These are phyloP conservation scores for Aspergillus biplanus DNA, from an alignment of 495 filamentous ascomycete species.

Conservation along the genomic window DNA sequence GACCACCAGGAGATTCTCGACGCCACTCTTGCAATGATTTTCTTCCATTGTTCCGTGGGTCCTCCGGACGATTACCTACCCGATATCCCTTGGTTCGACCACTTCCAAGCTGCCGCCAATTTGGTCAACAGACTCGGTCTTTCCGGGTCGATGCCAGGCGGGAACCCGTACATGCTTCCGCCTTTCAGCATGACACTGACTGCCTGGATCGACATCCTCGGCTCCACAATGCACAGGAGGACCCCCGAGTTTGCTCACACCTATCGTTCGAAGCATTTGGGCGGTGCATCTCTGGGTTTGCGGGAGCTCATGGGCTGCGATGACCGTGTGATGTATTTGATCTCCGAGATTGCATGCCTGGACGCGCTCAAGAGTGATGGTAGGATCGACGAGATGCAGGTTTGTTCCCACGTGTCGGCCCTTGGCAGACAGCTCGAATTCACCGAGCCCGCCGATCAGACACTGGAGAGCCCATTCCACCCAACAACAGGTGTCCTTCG, in stretches of 20 bases:
- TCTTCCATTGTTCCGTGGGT: constrained; percentile 95
- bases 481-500: constrained; percentile 71
- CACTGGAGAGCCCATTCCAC: constrained; percentile 55
- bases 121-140: constrained; percentile 87
- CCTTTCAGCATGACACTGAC: constrained; percentile 96
- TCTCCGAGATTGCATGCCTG: constrained; percentile 95
- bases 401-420: constrained; percentile 81
- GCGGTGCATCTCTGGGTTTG: constrained; percentile 70
- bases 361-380: constrained; percentile 84
- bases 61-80: constrained; percentile 82
- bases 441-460: constrained; percentile 65
- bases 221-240: constrained; percentile 86
- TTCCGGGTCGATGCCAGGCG: constrained; percentile 61
- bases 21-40: constrained; percentile 93
- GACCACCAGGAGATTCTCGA: constrained; percentile 89
- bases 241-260: constrained; percentile 87
- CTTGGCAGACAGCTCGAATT: constrained; percentile 81
- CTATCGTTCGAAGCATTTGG: constrained; percentile 89
- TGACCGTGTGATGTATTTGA: constrained; percentile 96
- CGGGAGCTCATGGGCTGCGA: constrained; percentile 98
- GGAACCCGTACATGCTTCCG: constrained; percentile 60
- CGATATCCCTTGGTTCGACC: constrained; percentile 95
- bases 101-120: constrained; percentile 88
- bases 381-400: constrained; percentile 73
- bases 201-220: constrained; percentile 96